Base-by-base conservation (phyloP, 495 filamentous ascomycete species). In the Annulohypoxylon maeteangense region DNA sequence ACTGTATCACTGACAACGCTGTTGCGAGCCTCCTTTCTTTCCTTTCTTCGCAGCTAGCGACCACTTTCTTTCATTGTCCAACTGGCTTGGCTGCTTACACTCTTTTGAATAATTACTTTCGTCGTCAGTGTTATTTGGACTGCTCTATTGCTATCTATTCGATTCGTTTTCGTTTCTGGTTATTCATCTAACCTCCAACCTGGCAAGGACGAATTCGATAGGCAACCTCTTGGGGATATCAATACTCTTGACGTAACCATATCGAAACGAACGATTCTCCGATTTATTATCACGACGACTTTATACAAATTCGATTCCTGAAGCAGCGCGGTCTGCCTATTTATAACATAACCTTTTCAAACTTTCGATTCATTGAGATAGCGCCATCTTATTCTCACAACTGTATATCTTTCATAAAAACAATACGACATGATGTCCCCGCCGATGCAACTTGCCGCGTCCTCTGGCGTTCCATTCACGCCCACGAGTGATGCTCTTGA, bases 31-130 rank as follows among this genome's bases (percentile, higher is more conserved):
- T 82, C 75, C 78, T 76, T 76, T 75, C 74, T 69, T 75, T 79
- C 81, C 79, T 80, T 81, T 82, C 80, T 81, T 80, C 81, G 81
- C 83, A 83, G 84, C 84, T 86, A 76, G 79, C 76, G 74, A 79
- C 82, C 79, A 82, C 84, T 84, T 83, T 85, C 85, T 82, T 82
- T 82, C 78, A 79, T 78, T 68, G 69, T 75, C 84, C 85, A 87
- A 87, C 84, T 85, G 82, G 84, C 79, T 87, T 86, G 84, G 84
- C 82, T 86, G 83, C 79, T 81, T 78, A 82, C 79, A 61, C 78
- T 83, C 82, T 80, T 86, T 84, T 86, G 78, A 81, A 79, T 72
- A 73, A 75, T 76, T 80, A 77, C 67, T 77, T 81, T 83, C 69
- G 72, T 81, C 68, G 73, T 78, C 78, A 76, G 80, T 81, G 79